Evolutionary conservation across 305 asterid genomes (phyloP), one percentile per base, ranked within the genome.

Genomic region (Coffea humblotiana): DNA sequence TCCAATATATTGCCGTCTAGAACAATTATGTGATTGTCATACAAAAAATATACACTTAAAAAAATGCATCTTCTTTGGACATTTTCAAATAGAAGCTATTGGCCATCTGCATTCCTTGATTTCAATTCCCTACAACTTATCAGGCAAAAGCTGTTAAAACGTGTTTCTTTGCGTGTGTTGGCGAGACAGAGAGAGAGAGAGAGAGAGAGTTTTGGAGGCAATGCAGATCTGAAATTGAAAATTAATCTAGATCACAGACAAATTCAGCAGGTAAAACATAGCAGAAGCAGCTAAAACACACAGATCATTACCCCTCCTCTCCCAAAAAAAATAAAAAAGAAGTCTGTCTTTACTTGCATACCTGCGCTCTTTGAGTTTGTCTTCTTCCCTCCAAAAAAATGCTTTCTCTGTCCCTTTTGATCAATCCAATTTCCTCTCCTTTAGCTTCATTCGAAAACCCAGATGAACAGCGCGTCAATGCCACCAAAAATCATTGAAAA

Each of bases 1-100:
- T 78, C 71, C 54, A 80, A 79, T 76, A 77, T 82, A 78, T 79
- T 83, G 89, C 90, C 87, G 88, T 73, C 92, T 82, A 75, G 81
- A 78, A 80, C 78, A 85, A 77, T 56, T 60, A 79, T 67, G 69
- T 64, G 23, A 71, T 79, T 77, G 12, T 66, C 49, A 75, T 18
- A n/a, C 14, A 71, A 72, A 19, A 56, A 83, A 67, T 40, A n/a
- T 25, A 66, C n/a, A 37, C 43, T 37, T 37, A 2, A 37, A 37
- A 37, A 37, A 37, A 37, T 47, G 64, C 72, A 63, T 70, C 61
- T 74, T 74, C 74, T 73, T 78, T 69, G 77, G 87, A 80, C 81
- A 80, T 40, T 60, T 82, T 83, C 88, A 83, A 76, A 78, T 48
- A 69, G 76, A 80, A 43, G 67, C 79, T 3, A 51, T 45, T 74